A percentile compares a stretch with the other conserved stretches of the same genome.
phyloP scores from a whole-genome alignment of 306 rosid genomes.

The Quercus parvula region DNA sequence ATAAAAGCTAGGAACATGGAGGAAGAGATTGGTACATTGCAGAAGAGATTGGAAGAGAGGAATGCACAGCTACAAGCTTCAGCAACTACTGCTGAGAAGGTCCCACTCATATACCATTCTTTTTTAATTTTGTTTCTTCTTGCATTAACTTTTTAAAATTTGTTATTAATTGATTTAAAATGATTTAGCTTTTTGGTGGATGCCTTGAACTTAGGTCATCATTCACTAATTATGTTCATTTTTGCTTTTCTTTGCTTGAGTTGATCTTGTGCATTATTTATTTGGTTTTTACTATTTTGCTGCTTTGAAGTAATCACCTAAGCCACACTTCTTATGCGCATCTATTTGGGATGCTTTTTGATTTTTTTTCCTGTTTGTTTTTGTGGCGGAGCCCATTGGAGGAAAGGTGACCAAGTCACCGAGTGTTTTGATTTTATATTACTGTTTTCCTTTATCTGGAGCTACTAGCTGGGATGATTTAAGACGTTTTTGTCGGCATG shows the following conservation, averaged over 20 bases:
- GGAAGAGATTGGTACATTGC: slow-evolving; percentile 56
- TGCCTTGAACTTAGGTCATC: neutral
- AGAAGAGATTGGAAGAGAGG: slow-evolving; percentile 64
- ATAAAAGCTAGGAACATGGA: slow-evolving; percentile 79
- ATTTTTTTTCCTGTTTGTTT: slow-evolving; percentile 2
- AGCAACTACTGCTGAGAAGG: slow-evolving; percentile 69
- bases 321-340: slow-evolving; percentile 13
- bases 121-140: neutral
- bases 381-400: slow-evolving; percentile 28
- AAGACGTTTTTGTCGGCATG: slow-evolving; percentile 1
- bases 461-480: neutral
- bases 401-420: neutral
- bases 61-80: slow-evolving; percentile 69
- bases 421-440: neutral
- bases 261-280: slow-evolving; percentile 6
- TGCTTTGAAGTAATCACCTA: slow-evolving; percentile 16
- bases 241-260: slow-evolving; percentile 18
- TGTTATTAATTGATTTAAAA: neutral
- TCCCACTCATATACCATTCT: slow-evolving; percentile 25
- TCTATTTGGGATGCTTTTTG: slow-evolving; percentile 28
- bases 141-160: slow-evolving; percentile 10
- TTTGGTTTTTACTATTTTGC: slow-evolving; percentile 11
- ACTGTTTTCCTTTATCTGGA: neutral
- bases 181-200: slow-evolving; percentile 5
- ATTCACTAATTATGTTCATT: slow-evolving; percentile 16